Evolutionary conservation across 2,329 filamentous ascomycete genomes (phyloP).

Genomic region (Fusarium albosuccineum): DNA sequence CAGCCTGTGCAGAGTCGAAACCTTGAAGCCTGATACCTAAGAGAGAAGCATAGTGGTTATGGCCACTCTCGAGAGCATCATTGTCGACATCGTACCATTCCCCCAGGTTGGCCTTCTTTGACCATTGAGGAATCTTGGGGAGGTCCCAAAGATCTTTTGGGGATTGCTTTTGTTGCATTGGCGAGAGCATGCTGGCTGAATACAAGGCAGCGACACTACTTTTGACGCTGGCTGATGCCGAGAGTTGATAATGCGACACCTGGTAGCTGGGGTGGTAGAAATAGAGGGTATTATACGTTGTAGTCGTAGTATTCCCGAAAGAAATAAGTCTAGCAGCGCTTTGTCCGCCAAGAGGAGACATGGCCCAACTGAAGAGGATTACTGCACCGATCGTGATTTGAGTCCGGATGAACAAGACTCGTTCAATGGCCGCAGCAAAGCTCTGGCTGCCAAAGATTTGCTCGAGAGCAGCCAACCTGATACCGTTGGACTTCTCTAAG

Average conservation of each 20-base stretch:
- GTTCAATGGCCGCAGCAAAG: constrained; percentile 15
- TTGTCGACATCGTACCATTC: neutral
- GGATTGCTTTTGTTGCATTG: neutral
- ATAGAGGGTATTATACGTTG: neutral
- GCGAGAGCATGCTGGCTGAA: neutral
- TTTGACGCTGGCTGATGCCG: too few species aligned
- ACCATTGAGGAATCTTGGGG: constrained; percentile 22
- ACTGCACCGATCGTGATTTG: neutral
- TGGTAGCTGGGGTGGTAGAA: constrained; percentile 12
- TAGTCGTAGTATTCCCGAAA: neutral
- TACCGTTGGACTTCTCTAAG: constrained; percentile 12
- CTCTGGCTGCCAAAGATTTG: constrained; percentile 31
- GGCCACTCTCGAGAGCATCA: neutral
- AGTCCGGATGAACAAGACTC: constrained; percentile 15
- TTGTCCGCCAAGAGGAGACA: constrained; percentile 28
- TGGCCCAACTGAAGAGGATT: constrained; percentile 9
- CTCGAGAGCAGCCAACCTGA: constrained; percentile 17
- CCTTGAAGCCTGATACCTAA: constrained; percentile 9
- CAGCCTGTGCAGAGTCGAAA: neutral
- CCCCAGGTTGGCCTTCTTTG: neutral
- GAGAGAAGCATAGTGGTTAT: constrained; percentile 6
- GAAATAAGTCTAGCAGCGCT: constrained; percentile 10
- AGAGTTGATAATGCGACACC: neutral
- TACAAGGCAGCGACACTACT: constrained; percentile 5
- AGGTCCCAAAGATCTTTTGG: constrained; percentile 18